Base-by-base conservation (phyloP, 2,329 filamentous ascomycete species). In the Botrytis paeoniae region DNA sequence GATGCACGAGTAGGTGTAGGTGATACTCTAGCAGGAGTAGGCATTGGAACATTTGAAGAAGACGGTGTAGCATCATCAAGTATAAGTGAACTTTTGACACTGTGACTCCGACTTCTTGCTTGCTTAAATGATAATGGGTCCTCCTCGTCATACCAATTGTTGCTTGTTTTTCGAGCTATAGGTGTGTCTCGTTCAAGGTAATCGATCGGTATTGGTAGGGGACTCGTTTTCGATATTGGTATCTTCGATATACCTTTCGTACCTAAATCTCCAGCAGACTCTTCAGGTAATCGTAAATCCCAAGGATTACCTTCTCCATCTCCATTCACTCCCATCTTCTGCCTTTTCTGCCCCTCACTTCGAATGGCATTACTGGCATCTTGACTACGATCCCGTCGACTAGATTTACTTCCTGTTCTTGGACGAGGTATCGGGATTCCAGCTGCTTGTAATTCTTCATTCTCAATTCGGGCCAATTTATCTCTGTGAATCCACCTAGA, bases 401-500 rank as follows among this genome's bases (percentile, higher is more conserved):
- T 81, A 69, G 82, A 82, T 76, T 85, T 84, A 82, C 88, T 87
- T 69, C 86, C 83, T 70, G 88, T 83, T 75, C 89, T 83, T 60
- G 70, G 79, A 78, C 85, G 83, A 75, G 89, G 85, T 74, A 91
- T 80, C 69, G 88, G 85, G 77, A 95, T 90, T 43, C 93, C 93
- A 10, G 92, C 92, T 74, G 92, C 92, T 81, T 94, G 91, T 75
- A 96, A 86, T 82, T 96, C 93, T 79, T 91, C 87, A 77, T 85
- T 95, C 82, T 96, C 93, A 77, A 95, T 96, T 80, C 89, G 89
- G 71, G 92, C 93, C 75, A 96, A 83, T 83, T 95, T 95, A 82
- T 96, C 93, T 73, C 93, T 86, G 80, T 96, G 93, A 78, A 96
- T 95, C 93, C 93, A 96, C 81, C 93, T 91, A 45, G 90, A 92